Conservation (phyloP, 768 basidiomycete species). For the Russula brevipes region DNA sequence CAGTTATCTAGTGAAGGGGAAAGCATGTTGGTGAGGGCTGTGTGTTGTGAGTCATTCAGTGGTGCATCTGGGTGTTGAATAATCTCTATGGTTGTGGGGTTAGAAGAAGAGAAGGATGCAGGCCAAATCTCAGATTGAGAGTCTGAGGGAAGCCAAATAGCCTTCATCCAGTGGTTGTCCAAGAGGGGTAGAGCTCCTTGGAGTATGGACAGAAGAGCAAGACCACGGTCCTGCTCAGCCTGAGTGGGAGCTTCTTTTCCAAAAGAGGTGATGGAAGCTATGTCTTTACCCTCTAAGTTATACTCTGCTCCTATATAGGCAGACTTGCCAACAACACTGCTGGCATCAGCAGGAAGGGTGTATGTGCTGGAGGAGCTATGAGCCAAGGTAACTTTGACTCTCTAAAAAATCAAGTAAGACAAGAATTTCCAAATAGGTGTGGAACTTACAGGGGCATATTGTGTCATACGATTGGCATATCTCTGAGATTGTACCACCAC, state of each 20-base stretch:
- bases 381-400: slow-evolving; percentile 26
- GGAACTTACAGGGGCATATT: background rate
- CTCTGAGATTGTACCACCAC: slow-evolving; percentile 21
- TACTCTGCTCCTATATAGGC: slow-evolving; percentile 28
- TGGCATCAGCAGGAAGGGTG: slow-evolving; percentile 27
- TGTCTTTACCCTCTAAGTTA: slow-evolving; percentile 32
- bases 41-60: slow-evolving; percentile 39
- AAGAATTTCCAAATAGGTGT: too few species aligned
- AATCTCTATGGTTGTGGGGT: slow-evolving; percentile 23
- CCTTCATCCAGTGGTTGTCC: slow-evolving; percentile 37
- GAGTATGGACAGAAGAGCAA: slow-evolving; percentile 33
- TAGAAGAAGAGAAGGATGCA: slow-evolving; percentile 28
- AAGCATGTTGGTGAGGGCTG: slow-evolving; percentile 38
- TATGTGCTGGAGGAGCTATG: slow-evolving; percentile 28
- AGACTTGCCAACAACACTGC: slow-evolving; percentile 16
- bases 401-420: background rate
- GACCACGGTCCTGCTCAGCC: slow-evolving; percentile 46
- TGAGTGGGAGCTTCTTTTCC: slow-evolving; percentile 54
- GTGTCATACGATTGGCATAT: slow-evolving; percentile 12
- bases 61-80: slow-evolving; percentile 29
- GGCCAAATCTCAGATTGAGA: slow-evolving; percentile 37
- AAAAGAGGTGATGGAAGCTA: slow-evolving; percentile 41
- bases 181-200: slow-evolving; percentile 33
- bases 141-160: slow-evolving; percentile 31
- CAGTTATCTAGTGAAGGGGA: slow-evolving; percentile 32